These are phyloP conservation scores for Stromatinia cepivora DNA, from an alignment of 2,329 filamentous ascomycete genomes.

Conservation along the genomic window DNA sequence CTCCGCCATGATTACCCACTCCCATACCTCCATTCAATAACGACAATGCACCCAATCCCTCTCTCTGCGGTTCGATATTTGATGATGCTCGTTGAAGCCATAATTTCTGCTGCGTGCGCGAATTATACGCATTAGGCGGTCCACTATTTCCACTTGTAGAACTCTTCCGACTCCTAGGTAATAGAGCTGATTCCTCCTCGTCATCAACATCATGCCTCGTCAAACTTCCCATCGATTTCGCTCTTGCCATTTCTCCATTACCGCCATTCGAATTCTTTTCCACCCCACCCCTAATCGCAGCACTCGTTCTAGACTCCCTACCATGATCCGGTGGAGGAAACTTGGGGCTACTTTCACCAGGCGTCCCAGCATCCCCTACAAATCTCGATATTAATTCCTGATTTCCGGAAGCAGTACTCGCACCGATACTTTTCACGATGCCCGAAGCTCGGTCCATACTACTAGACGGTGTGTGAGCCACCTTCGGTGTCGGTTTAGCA, in stretches of 20 bases:
- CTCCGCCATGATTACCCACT: slow-evolving; percentile 29
- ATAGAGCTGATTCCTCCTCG: slow-evolving; percentile 48
- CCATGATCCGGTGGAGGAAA: slow-evolving; percentile 42
- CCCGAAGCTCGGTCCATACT: slow-evolving; percentile 30
- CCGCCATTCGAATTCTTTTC: slow-evolving; percentile 14
- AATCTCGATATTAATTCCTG: slow-evolving; percentile 60
- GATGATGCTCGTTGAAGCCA: slow-evolving; percentile 74
- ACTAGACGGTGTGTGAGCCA: slow-evolving; percentile 40
- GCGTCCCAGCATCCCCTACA: slow-evolving; percentile 53
- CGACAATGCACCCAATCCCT: slow-evolving; percentile 33
- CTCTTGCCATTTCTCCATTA: slow-evolving; percentile 16
- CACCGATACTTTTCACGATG: slow-evolving; percentile 29
- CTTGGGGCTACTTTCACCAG: slow-evolving; percentile 50
- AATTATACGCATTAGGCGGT: slow-evolving; percentile 40
- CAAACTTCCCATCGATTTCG: slow-evolving; percentile 21
- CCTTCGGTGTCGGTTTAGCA: slow-evolving; percentile 44
- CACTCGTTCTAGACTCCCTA: slow-evolving; percentile 32
- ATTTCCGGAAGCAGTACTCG: slow-evolving; percentile 27
- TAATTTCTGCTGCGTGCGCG: slow-evolving; percentile 73
- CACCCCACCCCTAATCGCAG: slow-evolving; percentile 16
- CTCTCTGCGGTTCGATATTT: slow-evolving; percentile 60
- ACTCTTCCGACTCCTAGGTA: slow-evolving; percentile 44
- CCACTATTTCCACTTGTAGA: slow-evolving; percentile 36
- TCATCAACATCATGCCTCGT: slow-evolving; percentile 35
- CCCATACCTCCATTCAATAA: slow-evolving; percentile 39